Conservation (phyloP, 116 monocot genomes). For the Trichopus zeylanicus region DNA sequence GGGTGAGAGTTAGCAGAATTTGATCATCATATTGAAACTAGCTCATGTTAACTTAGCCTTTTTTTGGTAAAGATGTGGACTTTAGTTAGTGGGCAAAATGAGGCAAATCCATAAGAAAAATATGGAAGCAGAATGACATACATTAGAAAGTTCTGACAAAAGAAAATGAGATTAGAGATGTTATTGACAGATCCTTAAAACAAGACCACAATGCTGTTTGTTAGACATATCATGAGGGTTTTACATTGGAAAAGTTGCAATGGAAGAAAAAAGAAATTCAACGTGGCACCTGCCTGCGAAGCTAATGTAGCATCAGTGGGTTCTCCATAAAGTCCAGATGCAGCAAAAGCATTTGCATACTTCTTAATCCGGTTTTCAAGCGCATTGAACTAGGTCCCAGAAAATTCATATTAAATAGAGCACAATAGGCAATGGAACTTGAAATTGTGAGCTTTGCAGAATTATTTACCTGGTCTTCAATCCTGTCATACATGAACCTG, state of each 20-base stretch:
- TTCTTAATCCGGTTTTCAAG: slow-evolving; percentile 74
- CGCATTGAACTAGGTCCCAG: slow-evolving; percentile 52
- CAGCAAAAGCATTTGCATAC: slow-evolving; percentile 27
- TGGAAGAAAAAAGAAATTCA: too few species aligned
- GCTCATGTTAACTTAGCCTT: not conserved
- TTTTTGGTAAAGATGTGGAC: too few species aligned
- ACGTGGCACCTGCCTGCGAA: too few species aligned
- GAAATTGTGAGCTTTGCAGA: not conserved
- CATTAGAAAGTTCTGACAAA: too few species aligned
- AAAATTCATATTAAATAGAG: slow-evolving; percentile 3
- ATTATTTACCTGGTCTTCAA: slow-evolving; percentile 74
- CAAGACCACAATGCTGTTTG: too few species aligned
- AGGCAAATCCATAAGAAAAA: too few species aligned
- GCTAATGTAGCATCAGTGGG: slow-evolving; percentile 75
- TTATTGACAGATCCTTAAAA: too few species aligned
- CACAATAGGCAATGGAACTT: slow-evolving; percentile 5
- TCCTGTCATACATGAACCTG: slow-evolving; percentile 84
- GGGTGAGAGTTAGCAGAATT: slow-evolving; percentile 17
- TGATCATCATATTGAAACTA: not conserved
- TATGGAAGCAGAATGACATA: too few species aligned
- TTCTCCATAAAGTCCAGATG: slow-evolving; percentile 65
- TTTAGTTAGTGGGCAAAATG: too few species aligned
- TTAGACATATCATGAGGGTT: too few species aligned
- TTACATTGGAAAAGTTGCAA: too few species aligned
- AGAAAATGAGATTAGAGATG: too few species aligned